These are phyloP conservation scores for Penicillium canariense DNA, from an alignment of 495 filamentous ascomycete genomes.

Conservation along the genomic window DNA sequence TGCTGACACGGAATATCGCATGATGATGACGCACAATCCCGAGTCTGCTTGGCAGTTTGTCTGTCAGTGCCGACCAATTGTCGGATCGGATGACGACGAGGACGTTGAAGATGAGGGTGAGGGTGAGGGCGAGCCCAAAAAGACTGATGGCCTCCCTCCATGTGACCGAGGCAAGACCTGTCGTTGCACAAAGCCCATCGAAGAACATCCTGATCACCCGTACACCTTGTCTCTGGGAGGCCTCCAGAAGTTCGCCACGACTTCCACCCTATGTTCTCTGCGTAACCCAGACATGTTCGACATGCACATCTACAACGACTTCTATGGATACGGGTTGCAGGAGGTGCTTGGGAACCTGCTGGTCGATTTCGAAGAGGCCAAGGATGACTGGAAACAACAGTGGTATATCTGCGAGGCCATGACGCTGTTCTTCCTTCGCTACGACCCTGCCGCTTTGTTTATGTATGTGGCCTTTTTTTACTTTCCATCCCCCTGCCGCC, in stretches of 20 bases:
- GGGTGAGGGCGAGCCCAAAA: constrained; percentile 6
- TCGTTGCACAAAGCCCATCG: neutral
- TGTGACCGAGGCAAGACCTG: constrained; percentile 1
- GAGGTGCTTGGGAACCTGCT: constrained; percentile 44
- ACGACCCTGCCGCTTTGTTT: constrained; percentile 12
- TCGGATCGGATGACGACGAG: neutral
- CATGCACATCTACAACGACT: constrained; percentile 45
- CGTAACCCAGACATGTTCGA: constrained; percentile 34
- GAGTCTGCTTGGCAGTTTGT: neutral
- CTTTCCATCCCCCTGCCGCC: neutral
- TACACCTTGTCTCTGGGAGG: neutral
- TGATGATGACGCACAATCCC: neutral
- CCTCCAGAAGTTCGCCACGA: neutral
- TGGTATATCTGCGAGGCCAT: constrained; percentile 36
- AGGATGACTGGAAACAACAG: constrained; percentile 30
- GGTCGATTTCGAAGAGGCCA: constrained; percentile 34
- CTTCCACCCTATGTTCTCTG: neutral
- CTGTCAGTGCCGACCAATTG: neutral
- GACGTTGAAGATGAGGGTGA: constrained; percentile 33
- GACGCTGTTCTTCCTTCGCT: constrained; percentile 17
- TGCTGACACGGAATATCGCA: constrained; percentile 16
- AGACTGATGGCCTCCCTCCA: neutral
- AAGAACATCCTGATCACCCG: neutral
- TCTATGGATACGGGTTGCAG: constrained; percentile 32
- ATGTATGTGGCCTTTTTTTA: constrained; percentile 2